Percentiles rank a stretch among this genome's conserved stretches.
Evolutionary conservation across 495 filamentous ascomycete species (phyloP).

Genomic region (Thermothielavioides terrestris): DNA sequence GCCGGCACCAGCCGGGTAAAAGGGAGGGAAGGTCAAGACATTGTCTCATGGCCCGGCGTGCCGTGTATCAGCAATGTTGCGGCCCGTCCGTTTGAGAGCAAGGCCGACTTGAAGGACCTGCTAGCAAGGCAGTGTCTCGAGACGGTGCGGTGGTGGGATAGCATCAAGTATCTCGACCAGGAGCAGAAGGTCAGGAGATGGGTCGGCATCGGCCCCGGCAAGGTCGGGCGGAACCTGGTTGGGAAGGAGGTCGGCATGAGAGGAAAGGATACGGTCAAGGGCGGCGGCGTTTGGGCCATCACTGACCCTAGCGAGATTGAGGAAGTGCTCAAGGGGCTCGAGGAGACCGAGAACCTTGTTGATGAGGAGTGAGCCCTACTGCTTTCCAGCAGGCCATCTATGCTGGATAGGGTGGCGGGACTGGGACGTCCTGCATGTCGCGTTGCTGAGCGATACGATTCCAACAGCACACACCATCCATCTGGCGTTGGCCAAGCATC

Average conservation of each 20-base stretch:
- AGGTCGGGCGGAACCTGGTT: conserved; percentile 88
- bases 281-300: conserved; percentile 91
- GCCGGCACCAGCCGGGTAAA: conserved; percentile 39
- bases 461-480: neutral
- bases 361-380: conserved; percentile 33
- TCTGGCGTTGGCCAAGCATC: neutral
- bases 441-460: too few species aligned
- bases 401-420: too few species aligned
- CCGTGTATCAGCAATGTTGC: conserved; percentile 82
- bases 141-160: conserved; percentile 91
- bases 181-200: conserved; percentile 75
- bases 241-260: conserved; percentile 91
- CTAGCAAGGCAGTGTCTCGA: conserved; percentile 72
- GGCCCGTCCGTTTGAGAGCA: conserved; percentile 64
- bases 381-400: too few species aligned
- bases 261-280: conserved; percentile 65
- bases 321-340: conserved; percentile 59
- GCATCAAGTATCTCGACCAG: conserved; percentile 80
- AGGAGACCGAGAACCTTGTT: conserved; percentile 55
- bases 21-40: conserved; percentile 40
- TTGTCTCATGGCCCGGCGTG: conserved; percentile 66
- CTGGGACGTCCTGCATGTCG: neutral
- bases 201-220: conserved; percentile 91
- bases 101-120: conserved; percentile 63
- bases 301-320: conserved; percentile 76